Conservation (phyloP, 2,329 filamentous ascomycete genomes). For the Penicillium capsulatum region DNA sequence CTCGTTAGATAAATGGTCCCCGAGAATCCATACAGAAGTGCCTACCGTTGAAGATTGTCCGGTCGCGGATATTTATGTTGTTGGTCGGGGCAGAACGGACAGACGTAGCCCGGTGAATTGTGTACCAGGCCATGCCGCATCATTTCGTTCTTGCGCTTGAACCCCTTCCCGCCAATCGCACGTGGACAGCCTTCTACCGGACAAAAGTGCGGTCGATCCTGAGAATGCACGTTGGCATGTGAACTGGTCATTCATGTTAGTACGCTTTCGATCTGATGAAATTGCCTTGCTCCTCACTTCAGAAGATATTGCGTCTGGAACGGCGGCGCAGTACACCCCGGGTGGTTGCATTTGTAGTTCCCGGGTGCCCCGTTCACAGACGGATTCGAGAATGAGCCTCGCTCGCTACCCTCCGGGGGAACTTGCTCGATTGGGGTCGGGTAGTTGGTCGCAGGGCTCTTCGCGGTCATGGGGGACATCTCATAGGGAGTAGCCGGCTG, state of each 20-base stretch:
- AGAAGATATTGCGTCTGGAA: conserved; percentile 64
- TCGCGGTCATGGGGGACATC: conserved; percentile 26
- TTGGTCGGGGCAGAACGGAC: conserved; percentile 89
- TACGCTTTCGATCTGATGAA: background rate
- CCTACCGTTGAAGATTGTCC: conserved; percentile 87
- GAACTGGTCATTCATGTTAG: conserved; percentile 34
- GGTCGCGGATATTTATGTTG: conserved; percentile 93
- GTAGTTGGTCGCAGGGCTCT: conserved; percentile 37
- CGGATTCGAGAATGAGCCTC: conserved; percentile 18
- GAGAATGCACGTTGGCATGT: conserved; percentile 59
- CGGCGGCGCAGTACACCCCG: conserved; percentile 54
- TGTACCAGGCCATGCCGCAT: conserved; percentile 82
- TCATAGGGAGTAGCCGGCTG: conserved; percentile 30
- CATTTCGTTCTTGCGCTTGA: conserved; percentile 68
- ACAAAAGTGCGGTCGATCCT: conserved; percentile 61
- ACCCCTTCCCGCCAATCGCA: conserved; percentile 60
- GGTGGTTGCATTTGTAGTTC: conserved; percentile 52
- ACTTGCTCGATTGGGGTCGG: conserved; percentile 40
- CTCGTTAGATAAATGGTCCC: background rate
- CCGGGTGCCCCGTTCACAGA: conserved; percentile 27
- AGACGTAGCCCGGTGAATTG: conserved; percentile 89
- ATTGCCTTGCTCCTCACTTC: conserved; percentile 46
- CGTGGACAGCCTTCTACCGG: conserved; percentile 56
- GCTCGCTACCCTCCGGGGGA: conserved; percentile 20
- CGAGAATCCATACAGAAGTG: background rate